Evolutionary conservation across 2,329 filamentous ascomycete species (phyloP).

Genomic region (Colletotrichum melonis): DNA sequence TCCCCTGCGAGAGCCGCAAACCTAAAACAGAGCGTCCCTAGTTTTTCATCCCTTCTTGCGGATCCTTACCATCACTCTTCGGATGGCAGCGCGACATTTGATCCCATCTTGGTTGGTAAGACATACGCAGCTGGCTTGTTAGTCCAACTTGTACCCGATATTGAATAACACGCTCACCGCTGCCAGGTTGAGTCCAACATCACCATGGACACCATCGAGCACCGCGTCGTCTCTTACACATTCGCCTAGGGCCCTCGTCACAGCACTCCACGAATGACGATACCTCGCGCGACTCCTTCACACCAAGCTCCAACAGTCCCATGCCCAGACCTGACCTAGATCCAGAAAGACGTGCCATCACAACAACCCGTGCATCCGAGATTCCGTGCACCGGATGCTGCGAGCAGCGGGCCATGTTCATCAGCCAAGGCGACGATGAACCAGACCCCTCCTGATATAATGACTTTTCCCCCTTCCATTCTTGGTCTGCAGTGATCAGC

Average conservation of each 20-base stretch:
- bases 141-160: background rate
- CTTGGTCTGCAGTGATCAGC: constrained; percentile 28
- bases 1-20: constrained; percentile 35
- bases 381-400: constrained; percentile 27
- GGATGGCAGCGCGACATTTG: constrained; percentile 17
- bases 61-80: constrained; percentile 20
- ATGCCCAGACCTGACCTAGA: constrained; percentile 10
- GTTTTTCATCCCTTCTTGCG: constrained; percentile 19
- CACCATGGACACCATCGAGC: background rate
- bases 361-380: constrained; percentile 4
- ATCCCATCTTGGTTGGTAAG: background rate
- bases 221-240: background rate
- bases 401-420: constrained; percentile 14
- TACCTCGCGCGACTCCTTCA: background rate
- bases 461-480: constrained; percentile 19
- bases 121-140: background rate
- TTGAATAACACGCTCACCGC: background rate
- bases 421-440: constrained; percentile 22
- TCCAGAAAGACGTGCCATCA: background rate
- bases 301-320: constrained; percentile 26
- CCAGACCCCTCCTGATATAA: constrained; percentile 31
- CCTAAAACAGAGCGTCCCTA: constrained; percentile 27
- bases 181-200: background rate
- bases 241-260: background rate
- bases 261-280: constrained; percentile 5